Conservation (phyloP, 805 yeast species). For the Isabelozyma heimii region DNA sequence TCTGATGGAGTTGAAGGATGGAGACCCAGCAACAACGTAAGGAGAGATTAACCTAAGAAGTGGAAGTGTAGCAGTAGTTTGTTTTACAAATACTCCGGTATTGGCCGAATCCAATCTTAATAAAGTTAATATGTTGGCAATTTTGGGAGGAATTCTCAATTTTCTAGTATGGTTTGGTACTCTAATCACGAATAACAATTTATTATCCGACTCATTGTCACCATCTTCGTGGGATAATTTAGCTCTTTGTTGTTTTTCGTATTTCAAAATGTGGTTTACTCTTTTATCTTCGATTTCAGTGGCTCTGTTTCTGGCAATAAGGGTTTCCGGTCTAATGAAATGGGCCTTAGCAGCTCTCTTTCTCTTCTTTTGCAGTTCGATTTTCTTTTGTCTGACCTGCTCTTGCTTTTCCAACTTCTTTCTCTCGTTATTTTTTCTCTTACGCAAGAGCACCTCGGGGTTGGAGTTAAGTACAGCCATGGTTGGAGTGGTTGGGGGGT, state of each 20-base stretch:
- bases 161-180: slow-evolving; percentile 58
- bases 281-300: slow-evolving; percentile 67
- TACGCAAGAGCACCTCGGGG: slow-evolving; percentile 74
- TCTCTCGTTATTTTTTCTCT: slow-evolving; percentile 77
- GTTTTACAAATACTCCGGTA: slow-evolving; percentile 70
- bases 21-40: slow-evolving; percentile 69
- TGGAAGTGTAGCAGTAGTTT: slow-evolving; percentile 57
- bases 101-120: slow-evolving; percentile 59
- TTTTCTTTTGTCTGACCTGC: slow-evolving; percentile 50
- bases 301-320: slow-evolving; percentile 65
- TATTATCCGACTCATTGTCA: slow-evolving; percentile 21
- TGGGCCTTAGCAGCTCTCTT: slow-evolving; percentile 44
- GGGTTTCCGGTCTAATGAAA: slow-evolving; percentile 72
- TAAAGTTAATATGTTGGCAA: slow-evolving; percentile 54
- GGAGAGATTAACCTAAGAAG: slow-evolving; percentile 69
- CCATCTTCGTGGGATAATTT: slow-evolving; percentile 43
- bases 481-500: background rate
- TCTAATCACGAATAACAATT: slow-evolving; percentile 63
- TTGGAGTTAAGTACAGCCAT: slow-evolving; percentile 59
- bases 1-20: slow-evolving; percentile 71
- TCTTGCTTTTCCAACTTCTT: slow-evolving; percentile 73
- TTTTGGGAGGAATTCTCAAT: slow-evolving; percentile 64
- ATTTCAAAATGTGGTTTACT: slow-evolving; percentile 58
- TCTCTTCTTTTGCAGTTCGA: slow-evolving; percentile 42
- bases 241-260: slow-evolving; percentile 35